A percentile compares a stretch with the other conserved stretches of the same genome.
Conservation (phyloP, 176 grass and related monocot species). For the Alopecurus myosuroides region DNA sequence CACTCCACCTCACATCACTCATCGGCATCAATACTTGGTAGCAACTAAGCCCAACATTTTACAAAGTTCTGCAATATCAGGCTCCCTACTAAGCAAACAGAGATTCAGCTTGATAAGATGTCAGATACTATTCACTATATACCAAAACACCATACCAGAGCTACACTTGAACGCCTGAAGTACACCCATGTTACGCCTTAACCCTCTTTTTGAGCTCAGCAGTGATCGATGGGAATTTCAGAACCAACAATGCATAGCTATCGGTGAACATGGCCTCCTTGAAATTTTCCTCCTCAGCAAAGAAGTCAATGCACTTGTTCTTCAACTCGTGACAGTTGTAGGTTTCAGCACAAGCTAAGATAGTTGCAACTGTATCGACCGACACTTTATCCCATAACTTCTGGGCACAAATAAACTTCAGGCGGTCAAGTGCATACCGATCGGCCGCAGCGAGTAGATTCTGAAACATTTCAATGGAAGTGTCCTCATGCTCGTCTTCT, state of each 20-base stretch:
- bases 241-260: neutral
- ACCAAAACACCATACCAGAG: neutral
- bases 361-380: conserved; percentile 20
- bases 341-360: conserved; percentile 39
- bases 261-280: conserved; percentile 22
- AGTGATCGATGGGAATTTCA: neutral
- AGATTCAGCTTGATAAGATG: neutral
- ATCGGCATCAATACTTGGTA: neutral
- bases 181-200: neutral
- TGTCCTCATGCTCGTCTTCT: neutral
- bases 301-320: conserved; percentile 43
- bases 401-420: conserved; percentile 32
- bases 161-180: neutral
- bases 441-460: conserved; percentile 45
- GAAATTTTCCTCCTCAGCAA: conserved; percentile 29
- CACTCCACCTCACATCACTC: neutral
- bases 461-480: neutral
- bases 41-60: neutral
- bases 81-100: neutral
- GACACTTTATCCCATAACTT: conserved; percentile 13
- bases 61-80: neutral
- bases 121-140: neutral
- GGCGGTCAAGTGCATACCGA: conserved; percentile 44
- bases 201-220: neutral
- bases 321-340: conserved; percentile 40